Evolutionary conservation across 768 basidiomycete genomes (phyloP).

Genomic region (Jaapia argillacea): DNA sequence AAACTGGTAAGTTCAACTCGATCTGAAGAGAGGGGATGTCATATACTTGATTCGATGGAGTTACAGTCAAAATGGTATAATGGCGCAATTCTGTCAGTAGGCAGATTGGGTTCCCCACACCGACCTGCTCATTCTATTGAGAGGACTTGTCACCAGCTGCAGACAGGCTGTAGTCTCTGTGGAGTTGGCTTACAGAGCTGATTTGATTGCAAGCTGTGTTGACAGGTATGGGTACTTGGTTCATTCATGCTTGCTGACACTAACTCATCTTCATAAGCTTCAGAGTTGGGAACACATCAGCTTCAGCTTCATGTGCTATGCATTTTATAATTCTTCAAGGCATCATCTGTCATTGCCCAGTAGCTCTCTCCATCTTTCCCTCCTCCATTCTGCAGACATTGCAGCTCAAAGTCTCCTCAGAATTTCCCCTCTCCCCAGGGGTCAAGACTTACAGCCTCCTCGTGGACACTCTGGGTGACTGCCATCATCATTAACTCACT

Average conservation of each 20-base stretch:
- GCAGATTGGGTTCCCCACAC: no score
- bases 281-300: conserved; percentile 60
- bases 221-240: conserved; percentile 33
- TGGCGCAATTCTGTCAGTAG: no score
- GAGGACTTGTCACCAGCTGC: no score
- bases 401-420: conserved; percentile 51
- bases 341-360: conserved; percentile 35
- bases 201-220: conserved; percentile 57
- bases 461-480: conserved; percentile 58
- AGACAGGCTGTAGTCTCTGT: conserved; percentile 61
- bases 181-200: conserved; percentile 53
- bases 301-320: conserved; percentile 55
- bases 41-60: no score
- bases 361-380: no score
- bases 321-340: conserved; percentile 57
- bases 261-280: conserved; percentile 30
- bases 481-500: conserved; percentile 50
- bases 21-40: no score
- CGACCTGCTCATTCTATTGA: no score
- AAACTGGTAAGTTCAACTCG: no score
- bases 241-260: background rate
- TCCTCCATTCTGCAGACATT: conserved; percentile 34
- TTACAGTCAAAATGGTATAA: no score
- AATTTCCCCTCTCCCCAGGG: conserved; percentile 54
- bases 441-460: conserved; percentile 60